These are phyloP conservation scores for Amanita fuliginea DNA, from an alignment of 768 basidiomycete genomes.

Conservation along the genomic window DNA sequence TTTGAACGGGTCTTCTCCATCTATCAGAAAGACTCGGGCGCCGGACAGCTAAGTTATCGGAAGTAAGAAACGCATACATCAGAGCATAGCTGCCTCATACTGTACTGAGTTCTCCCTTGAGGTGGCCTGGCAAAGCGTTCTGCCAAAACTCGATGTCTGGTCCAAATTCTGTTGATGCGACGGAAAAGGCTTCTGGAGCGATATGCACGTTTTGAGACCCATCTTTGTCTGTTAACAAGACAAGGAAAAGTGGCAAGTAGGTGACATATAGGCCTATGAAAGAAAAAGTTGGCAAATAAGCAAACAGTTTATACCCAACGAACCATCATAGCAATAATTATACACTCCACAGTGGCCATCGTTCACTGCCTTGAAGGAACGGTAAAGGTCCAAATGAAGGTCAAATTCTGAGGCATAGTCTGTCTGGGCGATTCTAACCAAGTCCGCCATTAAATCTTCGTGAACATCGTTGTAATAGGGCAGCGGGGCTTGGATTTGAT, in stretches of 20 bases:
- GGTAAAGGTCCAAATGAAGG: constrained; percentile 43
- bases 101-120: constrained; percentile 35
- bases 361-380: constrained; percentile 40
- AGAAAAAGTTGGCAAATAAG: too few relatives aligned
- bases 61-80: neutral
- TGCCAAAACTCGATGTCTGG: constrained; percentile 47
- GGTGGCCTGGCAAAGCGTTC: constrained; percentile 30
- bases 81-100: constrained; percentile 15
- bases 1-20: constrained; percentile 37
- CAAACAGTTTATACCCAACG: constrained; percentile 6
- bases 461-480: constrained; percentile 47
- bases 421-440: constrained; percentile 33
- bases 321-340: constrained; percentile 45
- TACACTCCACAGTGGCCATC: constrained; percentile 51
- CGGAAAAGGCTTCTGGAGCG: constrained; percentile 40
- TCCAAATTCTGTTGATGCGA: constrained; percentile 38
- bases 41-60: constrained; percentile 26
- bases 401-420: constrained; percentile 41
- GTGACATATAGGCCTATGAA: constrained; percentile 29
- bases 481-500: constrained; percentile 40
- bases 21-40: constrained; percentile 42
- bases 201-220: constrained; percentile 39
- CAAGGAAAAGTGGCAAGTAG: constrained; percentile 38
- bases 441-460: constrained; percentile 40
- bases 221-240: constrained; percentile 31